Conservation (phyloP, 164 flowering plant species). For the Berberis vulgaris region DNA sequence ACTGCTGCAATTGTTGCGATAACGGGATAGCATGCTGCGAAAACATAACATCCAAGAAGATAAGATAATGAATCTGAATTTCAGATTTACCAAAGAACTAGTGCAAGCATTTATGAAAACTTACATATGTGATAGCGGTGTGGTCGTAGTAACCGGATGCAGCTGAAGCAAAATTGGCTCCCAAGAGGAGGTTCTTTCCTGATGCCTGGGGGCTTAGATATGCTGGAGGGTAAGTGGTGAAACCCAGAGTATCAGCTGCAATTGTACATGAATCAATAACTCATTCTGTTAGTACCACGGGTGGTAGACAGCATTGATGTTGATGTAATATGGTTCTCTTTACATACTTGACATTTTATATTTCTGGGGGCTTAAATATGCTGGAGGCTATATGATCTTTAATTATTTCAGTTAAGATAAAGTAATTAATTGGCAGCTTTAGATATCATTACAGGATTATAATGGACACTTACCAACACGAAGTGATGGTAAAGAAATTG, state of each 20-base stretch:
- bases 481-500: no score
- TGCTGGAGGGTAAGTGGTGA: constrained; percentile 64
- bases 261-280: no score
- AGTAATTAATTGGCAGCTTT: no score
- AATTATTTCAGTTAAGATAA: no score
- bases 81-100: background rate
- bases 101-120: background rate
- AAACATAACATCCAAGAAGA: background rate
- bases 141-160: constrained; percentile 84
- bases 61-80: background rate
- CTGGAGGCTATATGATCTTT: no score
- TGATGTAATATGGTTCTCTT: no score
- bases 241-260: constrained; percentile 89
- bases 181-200: constrained; percentile 79
- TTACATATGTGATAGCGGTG: constrained; percentile 59
- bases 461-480: no score
- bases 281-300: no score
- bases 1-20: constrained; percentile 61
- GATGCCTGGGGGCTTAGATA: constrained; percentile 90
- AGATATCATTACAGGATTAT: no score
- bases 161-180: constrained; percentile 94
- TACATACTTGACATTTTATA: no score
- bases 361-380: no score
- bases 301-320: no score
- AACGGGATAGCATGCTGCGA: constrained; percentile 70